Evolutionary conservation across 768 basidiomycete genomes (phyloP), one percentile per base, ranked within the genome.

Genomic region (Tephrocybe rancida): DNA sequence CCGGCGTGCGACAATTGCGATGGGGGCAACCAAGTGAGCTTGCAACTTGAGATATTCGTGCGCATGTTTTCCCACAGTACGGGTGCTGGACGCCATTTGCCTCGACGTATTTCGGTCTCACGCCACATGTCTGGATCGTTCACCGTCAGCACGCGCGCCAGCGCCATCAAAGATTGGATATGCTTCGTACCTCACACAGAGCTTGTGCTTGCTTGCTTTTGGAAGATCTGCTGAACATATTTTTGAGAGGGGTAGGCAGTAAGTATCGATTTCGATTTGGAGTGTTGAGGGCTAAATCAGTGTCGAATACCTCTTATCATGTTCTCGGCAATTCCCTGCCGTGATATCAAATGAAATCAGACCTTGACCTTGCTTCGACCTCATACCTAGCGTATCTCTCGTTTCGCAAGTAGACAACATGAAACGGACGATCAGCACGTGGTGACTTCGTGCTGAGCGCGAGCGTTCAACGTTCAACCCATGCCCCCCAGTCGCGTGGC

Each of bases 61-160:
- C 85, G 62, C 85, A 86, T 45, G 78, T 83, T 58, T 75, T 81
- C 59, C 85, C 76, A 61, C 85, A 86, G 63, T 80, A 87, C 27
- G 79, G 75, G 60, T 86, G 83, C 56, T 74, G 74, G 56, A 73
- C 67, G 16, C 85, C 85, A 55, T 79, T 76, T 22, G 38, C 44
- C 59, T 85, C 85, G n/a, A 83, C 67, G 63, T 78, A 86, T 71
- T 82, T 86, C 13, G 84, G 82, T 64, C 77, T 84, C 54, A 72
- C 72, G 13, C 81, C 78, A 67, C 85, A 87, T 52, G 76, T 75
- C 85, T 86, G 51, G 45, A 46, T 19, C 50, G 44, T 35, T 27
- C 51, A 50, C 22, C 41, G 48, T n/a, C 35, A 54, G 50, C 63
- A 24, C 8, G 19, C 44, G 27, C 29, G n/a, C 8, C 9, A 41